Conservation (phyloP, 257 asterid genomes). For the Przewalskia tangutica region DNA sequence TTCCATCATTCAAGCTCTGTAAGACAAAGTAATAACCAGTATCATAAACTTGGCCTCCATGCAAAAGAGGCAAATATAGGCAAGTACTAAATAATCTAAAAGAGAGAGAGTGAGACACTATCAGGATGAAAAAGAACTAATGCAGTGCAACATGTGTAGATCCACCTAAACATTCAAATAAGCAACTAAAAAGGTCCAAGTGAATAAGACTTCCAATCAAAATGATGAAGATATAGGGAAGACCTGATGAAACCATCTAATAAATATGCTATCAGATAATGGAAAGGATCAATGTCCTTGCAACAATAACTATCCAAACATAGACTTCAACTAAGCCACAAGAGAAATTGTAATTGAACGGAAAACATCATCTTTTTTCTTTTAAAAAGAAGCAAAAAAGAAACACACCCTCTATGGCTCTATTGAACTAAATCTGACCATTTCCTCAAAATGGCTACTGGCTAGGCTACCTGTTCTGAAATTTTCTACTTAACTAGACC, state of each 20-base stretch:
- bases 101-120: background rate
- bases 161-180: background rate
- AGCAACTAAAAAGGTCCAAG: background rate
- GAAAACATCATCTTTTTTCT: background rate
- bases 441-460: background rate
- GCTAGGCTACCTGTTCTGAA: background rate
- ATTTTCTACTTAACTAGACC: background rate
- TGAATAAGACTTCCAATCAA: background rate
- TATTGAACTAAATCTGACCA: background rate
- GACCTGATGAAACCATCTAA: background rate
- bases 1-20: constrained; percentile 95
- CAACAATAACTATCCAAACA: background rate
- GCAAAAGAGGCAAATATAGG: background rate
- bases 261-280: background rate
- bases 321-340: background rate
- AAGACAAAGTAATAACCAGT: constrained; percentile 7
- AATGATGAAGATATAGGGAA: background rate
- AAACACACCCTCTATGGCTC: background rate
- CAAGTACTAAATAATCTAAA: background rate
- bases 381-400: background rate
- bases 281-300: background rate
- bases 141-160: background rate
- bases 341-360: background rate
- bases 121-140: background rate
- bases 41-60: constrained; percentile 7